These are phyloP conservation scores for Phytophthora foliorum DNA, from an alignment of 352 stramenopile genomes.

Conservation along the genomic window DNA sequence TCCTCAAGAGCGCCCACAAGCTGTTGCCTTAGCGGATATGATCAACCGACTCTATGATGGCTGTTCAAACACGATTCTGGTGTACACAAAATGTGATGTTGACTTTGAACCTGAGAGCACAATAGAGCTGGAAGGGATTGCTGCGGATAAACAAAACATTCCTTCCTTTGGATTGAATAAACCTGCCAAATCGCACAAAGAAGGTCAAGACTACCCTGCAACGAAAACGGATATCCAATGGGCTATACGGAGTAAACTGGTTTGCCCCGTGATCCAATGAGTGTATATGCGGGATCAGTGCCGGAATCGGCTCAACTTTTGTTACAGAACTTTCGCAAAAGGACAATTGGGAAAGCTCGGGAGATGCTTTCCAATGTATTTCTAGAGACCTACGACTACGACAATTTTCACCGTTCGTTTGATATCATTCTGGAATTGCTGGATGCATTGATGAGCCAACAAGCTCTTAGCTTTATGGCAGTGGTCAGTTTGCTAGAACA, in stretches of 20 bases:
- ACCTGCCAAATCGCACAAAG: not conserved
- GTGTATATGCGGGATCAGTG: not conserved
- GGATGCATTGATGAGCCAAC: slow-evolving; percentile 1
- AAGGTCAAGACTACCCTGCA: slow-evolving; percentile 12
- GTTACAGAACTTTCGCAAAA: not conserved
- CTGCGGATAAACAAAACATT: not conserved
- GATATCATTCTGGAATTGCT: not conserved
- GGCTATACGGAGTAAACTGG: not conserved
- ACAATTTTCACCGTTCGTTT: not conserved
- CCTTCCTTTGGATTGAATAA: slow-evolving; percentile 6
- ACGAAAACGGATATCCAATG: not conserved
- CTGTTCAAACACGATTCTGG: slow-evolving; percentile 2
- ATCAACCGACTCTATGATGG: slow-evolving; percentile 7
- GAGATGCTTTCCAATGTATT: not conserved
- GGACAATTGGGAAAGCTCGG: slow-evolving; percentile 6
- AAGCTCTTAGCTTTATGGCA: not conserved
- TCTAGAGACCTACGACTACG: not conserved
- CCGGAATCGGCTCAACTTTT: slow-evolving; percentile 18
- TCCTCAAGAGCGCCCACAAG: slow-evolving; percentile 18
- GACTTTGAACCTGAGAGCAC: slow-evolving; percentile 14
- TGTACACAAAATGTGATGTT: slow-evolving; percentile 19
- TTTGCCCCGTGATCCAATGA: not conserved
- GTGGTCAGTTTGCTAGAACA: not conserved
- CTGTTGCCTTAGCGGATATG: not conserved
- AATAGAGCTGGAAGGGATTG: not conserved